A percentile compares a stretch with the other conserved stretches of the same genome.
Conservation (phyloP, 345 rosid genomes). For the Aethionema arabicum region DNA sequence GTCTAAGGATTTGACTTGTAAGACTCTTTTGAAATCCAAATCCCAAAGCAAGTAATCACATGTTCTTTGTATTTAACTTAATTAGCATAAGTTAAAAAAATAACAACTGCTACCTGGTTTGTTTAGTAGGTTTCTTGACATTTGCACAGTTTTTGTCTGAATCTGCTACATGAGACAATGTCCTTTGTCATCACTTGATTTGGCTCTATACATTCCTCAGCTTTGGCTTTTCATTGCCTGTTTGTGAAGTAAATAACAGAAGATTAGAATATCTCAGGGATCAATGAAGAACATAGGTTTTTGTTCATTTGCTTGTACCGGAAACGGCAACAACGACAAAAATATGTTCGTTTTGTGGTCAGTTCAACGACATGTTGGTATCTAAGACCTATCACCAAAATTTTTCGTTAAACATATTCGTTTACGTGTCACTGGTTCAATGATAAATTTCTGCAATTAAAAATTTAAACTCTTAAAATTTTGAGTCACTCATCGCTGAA, state of each 20-base stretch:
- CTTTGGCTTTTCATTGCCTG: constrained; percentile 4
- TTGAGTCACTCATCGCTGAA: no score
- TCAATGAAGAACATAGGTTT: no score
- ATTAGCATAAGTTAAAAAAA: neutral
- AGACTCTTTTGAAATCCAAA: constrained; percentile 13
- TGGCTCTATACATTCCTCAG: constrained; percentile 31
- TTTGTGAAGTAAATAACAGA: neutral
- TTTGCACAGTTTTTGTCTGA: constrained; percentile 27
- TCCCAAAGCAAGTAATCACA: constrained; percentile 28
- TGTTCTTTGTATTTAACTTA: constrained; percentile 4
- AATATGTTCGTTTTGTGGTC: no score
- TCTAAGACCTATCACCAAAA: no score
- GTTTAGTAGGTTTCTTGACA: constrained; percentile 34
- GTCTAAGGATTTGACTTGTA: constrained; percentile 27
- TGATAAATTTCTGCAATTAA: no score
- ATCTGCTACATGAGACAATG: constrained; percentile 15
- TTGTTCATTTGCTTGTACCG: no score
- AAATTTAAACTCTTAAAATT: no score
- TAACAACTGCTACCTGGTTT: neutral
- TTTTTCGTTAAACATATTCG: no score
- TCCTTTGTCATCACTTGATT: constrained; percentile 31
- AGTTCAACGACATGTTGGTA: no score
- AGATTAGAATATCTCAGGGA: no score
- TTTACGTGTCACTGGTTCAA: no score
- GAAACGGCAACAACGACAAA: no score